Percentiles rank a stretch among this genome's conserved stretches.
phyloP scores from a whole-genome alignment of 768 basidiomycete genomes.

The Termitomyces sp. region DNA sequence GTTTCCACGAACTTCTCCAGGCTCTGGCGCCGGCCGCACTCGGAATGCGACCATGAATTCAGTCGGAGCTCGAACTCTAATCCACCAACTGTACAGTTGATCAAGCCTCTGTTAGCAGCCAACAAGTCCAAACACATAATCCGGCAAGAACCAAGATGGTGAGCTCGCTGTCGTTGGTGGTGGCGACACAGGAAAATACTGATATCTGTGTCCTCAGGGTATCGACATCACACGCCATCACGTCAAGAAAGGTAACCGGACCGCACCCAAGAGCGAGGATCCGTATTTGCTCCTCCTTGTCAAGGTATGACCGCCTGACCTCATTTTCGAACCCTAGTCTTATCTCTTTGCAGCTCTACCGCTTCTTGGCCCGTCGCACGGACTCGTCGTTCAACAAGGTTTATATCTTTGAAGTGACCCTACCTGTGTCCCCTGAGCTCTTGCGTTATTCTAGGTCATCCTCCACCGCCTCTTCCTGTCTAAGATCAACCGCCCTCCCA shows the following conservation, averaged over 20 bases:
- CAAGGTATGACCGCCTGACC: slow-evolving; percentile 55
- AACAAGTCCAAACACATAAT: slow-evolving; percentile 46
- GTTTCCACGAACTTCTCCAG: neutral
- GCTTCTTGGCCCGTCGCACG: slow-evolving; percentile 96
- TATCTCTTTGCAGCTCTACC: slow-evolving; percentile 70
- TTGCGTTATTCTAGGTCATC: slow-evolving; percentile 53
- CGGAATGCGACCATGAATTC: slow-evolving; percentile 10
- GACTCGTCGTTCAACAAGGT: slow-evolving; percentile 96
- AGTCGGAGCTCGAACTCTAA: slow-evolving; percentile 39
- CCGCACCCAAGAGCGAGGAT: slow-evolving; percentile 98
- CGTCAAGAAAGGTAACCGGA: slow-evolving; percentile 96
- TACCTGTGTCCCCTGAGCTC: neutral
- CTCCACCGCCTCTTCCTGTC: slow-evolving; percentile 96
- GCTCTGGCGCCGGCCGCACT: neutral
- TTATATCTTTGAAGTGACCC: neutral
- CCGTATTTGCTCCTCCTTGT: slow-evolving; percentile 97
- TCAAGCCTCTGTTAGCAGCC: slow-evolving; percentile 44
- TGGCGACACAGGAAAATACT: slow-evolving; percentile 12
- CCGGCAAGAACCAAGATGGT: slow-evolving; percentile 77
- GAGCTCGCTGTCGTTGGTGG: slow-evolving; percentile 45
- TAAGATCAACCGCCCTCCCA: slow-evolving; percentile 94
- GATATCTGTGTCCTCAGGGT: slow-evolving; percentile 50
- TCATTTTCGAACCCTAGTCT: slow-evolving; percentile 6
- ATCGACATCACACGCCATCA: slow-evolving; percentile 95
- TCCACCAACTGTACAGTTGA: slow-evolving; percentile 57